Conservation (phyloP, 305 asterid genomes). For the Plantago coronopus region DNA sequence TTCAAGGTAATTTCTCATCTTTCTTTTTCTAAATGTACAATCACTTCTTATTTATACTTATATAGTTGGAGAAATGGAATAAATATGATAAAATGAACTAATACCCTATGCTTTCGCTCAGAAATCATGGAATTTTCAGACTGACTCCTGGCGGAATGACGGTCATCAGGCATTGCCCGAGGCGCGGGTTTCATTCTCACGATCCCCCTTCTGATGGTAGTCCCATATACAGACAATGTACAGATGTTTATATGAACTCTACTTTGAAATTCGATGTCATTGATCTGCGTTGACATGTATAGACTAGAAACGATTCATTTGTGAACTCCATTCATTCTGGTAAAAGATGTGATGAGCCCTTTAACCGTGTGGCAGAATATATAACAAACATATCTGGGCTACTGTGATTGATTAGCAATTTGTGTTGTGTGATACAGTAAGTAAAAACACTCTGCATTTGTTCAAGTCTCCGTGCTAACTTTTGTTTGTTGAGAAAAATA, state of each 20-base stretch:
- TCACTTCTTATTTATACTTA: not conserved
- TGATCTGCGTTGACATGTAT: slow-evolving; percentile 65
- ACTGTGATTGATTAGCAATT: not conserved
- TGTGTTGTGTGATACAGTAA: not conserved
- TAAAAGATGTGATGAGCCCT: slow-evolving; percentile 12
- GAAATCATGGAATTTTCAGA: slow-evolving; percentile 88
- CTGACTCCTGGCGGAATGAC: slow-evolving; percentile 92
- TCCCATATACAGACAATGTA: slow-evolving; percentile 85
- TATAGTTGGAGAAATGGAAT: not conserved
- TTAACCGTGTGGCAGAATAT: too few species aligned
- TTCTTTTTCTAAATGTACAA: not conserved
- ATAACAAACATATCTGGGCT: not conserved
- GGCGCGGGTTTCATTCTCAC: slow-evolving; percentile 88
- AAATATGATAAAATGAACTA: not conserved
- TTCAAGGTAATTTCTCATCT: slow-evolving; percentile 46
- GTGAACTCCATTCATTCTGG: slow-evolving; percentile 16
- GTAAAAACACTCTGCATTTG: not conserved
- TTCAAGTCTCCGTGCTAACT: too few species aligned
- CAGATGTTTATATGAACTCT: slow-evolving; percentile 87
- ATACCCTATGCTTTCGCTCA: slow-evolving; percentile 22
- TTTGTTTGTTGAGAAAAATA: too few species aligned
- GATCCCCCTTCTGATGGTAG: slow-evolving; percentile 85
- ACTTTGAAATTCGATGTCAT: slow-evolving; percentile 73
- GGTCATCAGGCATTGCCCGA: slow-evolving; percentile 82
- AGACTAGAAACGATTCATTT: slow-evolving; percentile 1